Conservation (phyloP, 1,139 yeast species). For the Pichia inconspicua region DNA sequence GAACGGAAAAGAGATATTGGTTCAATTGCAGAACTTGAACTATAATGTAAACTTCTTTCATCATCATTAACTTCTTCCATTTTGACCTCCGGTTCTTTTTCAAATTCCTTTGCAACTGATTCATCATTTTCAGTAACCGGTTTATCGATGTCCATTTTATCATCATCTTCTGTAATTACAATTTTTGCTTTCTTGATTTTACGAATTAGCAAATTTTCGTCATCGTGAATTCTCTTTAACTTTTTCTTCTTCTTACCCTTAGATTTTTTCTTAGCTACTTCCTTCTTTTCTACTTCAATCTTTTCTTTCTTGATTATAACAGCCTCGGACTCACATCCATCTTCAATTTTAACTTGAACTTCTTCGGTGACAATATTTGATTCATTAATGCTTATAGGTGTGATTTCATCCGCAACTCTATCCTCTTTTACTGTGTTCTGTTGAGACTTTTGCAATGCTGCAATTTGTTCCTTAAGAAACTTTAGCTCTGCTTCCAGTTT, state of each 20-base stretch:
- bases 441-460: neutral
- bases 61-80: neutral
- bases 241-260: neutral
- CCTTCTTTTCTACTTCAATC: neutral
- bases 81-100: neutral
- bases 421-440: neutral
- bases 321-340: conserved; percentile 3
- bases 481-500: conserved; percentile 8
- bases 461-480: conserved; percentile 4
- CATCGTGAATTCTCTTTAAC: neutral
- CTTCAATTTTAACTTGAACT: neutral
- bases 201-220: neutral
- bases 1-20: neutral
- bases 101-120: neutral
- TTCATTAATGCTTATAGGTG: neutral
- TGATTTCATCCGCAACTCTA: neutral
- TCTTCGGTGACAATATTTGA: neutral
- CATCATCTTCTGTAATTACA: neutral
- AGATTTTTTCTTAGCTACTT: neutral
- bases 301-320: neutral
- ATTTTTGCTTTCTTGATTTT: neutral
- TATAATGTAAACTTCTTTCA: neutral
- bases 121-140: neutral
- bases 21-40: neutral
- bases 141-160: neutral